A percentile compares a stretch with the other conserved stretches of the same genome.
These are phyloP conservation scores for Phialophora expanda DNA, from an alignment of 2,329 filamentous ascomycete species.

Conservation along the genomic window DNA sequence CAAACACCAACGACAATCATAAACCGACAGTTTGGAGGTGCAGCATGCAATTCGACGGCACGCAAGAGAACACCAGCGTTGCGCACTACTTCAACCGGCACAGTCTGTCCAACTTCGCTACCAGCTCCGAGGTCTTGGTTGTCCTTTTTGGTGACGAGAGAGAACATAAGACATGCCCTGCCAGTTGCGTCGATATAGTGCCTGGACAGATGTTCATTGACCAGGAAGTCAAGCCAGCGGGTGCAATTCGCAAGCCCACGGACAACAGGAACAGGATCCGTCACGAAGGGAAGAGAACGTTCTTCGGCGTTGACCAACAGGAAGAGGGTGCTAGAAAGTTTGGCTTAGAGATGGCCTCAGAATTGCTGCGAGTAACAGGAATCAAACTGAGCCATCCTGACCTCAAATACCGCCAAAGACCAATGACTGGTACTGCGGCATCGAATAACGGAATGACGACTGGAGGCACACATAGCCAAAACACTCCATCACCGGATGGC, in stretches of 20 bases:
- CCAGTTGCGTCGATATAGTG: constrained; percentile 14
- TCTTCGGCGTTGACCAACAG: neutral
- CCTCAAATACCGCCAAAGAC: too few species aligned
- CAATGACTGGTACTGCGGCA: too few species aligned
- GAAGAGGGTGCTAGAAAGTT: too few species aligned
- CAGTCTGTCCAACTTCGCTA: neutral
- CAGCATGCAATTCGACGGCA: neutral
- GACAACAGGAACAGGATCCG: constrained; percentile 18
- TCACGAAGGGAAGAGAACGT: constrained; percentile 1
- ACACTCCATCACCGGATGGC: too few species aligned
- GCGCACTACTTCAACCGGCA: neutral
- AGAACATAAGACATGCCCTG: constrained; percentile 10
- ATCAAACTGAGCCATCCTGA: too few species aligned
- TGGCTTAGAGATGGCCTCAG: too few species aligned
- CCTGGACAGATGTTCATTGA: constrained; percentile 27
- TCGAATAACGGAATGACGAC: too few species aligned
- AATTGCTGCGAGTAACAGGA: too few species aligned
- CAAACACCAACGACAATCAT: neutral
- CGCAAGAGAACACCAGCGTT: neutral
- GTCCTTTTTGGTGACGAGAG: constrained; percentile 11
- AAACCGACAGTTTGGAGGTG: neutral
- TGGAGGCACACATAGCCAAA: too few species aligned
- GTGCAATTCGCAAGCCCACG: neutral
- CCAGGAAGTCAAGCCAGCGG: constrained; percentile 2
- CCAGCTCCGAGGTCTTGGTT: neutral